Percentiles rank a stretch among this genome's conserved stretches.
Conservation (phyloP, 2,329 filamentous ascomycete genomes). For the Arachnopeziza araneosa region DNA sequence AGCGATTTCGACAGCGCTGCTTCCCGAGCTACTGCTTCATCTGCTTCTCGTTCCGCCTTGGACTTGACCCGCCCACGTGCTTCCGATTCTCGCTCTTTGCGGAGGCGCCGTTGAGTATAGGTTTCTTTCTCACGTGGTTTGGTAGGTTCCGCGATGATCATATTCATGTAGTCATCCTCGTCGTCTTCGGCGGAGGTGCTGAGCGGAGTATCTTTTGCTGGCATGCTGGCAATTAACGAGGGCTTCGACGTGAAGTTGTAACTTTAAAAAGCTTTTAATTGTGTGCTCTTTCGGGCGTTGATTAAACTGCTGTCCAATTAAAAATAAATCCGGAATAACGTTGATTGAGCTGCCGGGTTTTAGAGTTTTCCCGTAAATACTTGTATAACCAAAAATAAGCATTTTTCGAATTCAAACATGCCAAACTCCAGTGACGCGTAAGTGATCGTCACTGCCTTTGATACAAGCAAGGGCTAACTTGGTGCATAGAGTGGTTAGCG, state of each 20-base stretch:
- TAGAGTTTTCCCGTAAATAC: not conserved
- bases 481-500: conserved; percentile 28
- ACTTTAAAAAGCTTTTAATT: not conserved
- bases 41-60: conserved; percentile 74
- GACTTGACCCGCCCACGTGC: conserved; percentile 65
- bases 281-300: not conserved
- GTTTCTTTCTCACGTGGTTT: conserved; percentile 47
- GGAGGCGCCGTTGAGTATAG: conserved; percentile 48
- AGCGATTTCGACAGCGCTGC: conserved; percentile 70
- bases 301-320: not conserved
- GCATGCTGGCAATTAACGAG: conserved; percentile 6
- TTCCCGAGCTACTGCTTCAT: conserved; percentile 68
- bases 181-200: conserved; percentile 50
- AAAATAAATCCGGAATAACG: not conserved
- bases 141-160: conserved; percentile 71
- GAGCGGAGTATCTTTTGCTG: conserved; percentile 12
- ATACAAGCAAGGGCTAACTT: conserved; percentile 20
- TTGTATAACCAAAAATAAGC: conserved; percentile 17
- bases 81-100: conserved; percentile 54
- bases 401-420: conserved; percentile 21
- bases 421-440: conserved; percentile 28
- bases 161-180: conserved; percentile 96
- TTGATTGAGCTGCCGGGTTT: not conserved
- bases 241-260: not conserved
- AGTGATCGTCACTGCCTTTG: conserved; percentile 22